Evolutionary conservation across 2,329 filamentous ascomycete species (phyloP).

Genomic region (Epichloe typhina): DNA sequence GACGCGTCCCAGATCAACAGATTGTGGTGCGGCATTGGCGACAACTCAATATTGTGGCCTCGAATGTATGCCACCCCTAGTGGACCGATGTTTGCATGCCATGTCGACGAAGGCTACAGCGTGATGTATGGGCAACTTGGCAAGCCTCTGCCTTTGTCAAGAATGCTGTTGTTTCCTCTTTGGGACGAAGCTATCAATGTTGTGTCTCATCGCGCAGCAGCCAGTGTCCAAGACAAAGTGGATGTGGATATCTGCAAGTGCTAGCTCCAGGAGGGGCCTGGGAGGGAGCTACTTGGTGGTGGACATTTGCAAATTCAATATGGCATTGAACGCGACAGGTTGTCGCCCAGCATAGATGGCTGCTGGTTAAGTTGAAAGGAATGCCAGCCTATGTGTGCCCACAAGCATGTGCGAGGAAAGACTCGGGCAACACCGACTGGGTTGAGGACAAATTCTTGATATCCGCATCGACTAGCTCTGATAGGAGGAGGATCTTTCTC

Average conservation of each 20-base stretch:
- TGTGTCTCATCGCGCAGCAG: neutral
- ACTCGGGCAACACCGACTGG: too few species aligned
- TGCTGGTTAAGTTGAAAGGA: neutral
- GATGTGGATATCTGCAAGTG: neutral
- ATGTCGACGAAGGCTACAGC: neutral
- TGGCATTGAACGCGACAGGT: neutral
- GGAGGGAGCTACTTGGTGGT: neutral
- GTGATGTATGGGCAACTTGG: neutral
- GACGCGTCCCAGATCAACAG: conserved; percentile 4
- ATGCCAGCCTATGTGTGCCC: neutral
- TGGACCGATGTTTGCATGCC: conserved; percentile 1
- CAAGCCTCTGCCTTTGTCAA: neutral
- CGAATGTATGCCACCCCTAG: neutral
- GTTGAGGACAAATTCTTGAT: too few species aligned
- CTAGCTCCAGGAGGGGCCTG: neutral
- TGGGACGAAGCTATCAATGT: neutral
- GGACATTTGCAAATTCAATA: too few species aligned
- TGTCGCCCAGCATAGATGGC: neutral
- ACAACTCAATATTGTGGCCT: neutral
- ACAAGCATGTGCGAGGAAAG: neutral
- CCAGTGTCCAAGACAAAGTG: neutral
- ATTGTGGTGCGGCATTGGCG: neutral
- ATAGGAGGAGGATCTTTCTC: too few species aligned
- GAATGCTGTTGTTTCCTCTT: conserved; percentile 1
- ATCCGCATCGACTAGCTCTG: too few species aligned